phyloP scores from a whole-genome alignment of 768 basidiomycete species.

The Boletus subparvulus region DNA sequence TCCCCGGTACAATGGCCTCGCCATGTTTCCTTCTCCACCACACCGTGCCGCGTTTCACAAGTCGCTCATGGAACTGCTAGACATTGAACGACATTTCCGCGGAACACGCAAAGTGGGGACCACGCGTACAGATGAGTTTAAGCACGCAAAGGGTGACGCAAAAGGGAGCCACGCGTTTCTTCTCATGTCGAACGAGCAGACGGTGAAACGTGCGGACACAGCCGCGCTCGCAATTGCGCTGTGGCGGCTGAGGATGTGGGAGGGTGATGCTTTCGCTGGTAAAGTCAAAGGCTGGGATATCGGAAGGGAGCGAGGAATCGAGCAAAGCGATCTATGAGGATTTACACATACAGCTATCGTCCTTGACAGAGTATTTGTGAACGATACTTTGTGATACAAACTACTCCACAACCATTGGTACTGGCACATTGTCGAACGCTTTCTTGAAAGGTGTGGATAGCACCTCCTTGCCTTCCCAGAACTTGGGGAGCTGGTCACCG shows the following conservation, averaged over 20 bases:
- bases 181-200: conserved; percentile 51
- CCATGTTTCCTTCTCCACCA: conserved; percentile 58
- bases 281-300: conserved; percentile 38
- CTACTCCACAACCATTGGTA: conserved; percentile 49
- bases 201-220: conserved; percentile 54
- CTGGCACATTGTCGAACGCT: conserved; percentile 22
- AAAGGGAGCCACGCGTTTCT: conserved; percentile 72
- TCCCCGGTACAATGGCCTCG: conserved; percentile 68
- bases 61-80: conserved; percentile 47
- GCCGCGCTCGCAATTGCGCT: conserved; percentile 67
- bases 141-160: conserved; percentile 27
- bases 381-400: conserved; percentile 10
- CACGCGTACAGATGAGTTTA: not conserved
- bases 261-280: conserved; percentile 41
- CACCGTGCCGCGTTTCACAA: conserved; percentile 63
- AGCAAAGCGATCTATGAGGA: conserved; percentile 9
- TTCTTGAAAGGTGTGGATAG: conserved; percentile 39
- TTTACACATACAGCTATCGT: not conserved
- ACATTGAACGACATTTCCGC: conserved; percentile 41
- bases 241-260: conserved; percentile 81
- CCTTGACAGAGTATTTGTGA: not conserved
- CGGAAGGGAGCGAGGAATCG: conserved; percentile 26
- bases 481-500: conserved; percentile 83
- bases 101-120: not conserved
- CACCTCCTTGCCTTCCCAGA: conserved; percentile 86